Conservation (phyloP, 768 basidiomycete genomes). For the Tylopilus balloui region DNA sequence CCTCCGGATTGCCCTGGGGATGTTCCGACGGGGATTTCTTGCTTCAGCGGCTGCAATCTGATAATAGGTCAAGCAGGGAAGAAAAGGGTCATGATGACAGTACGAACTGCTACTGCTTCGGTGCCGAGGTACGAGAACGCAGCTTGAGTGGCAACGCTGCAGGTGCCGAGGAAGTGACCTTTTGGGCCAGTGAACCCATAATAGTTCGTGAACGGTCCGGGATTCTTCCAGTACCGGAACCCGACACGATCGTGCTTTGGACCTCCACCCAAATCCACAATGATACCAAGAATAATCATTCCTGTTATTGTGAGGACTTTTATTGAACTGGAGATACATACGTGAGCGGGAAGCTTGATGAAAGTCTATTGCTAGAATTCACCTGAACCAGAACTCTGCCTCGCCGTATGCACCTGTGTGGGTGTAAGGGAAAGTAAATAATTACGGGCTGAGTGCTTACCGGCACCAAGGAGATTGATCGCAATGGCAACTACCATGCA, state of each 20-base stretch:
- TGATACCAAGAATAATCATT: constrained; percentile 43
- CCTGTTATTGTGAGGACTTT: constrained; percentile 48
- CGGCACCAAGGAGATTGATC: constrained; percentile 43
- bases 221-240: constrained; percentile 46
- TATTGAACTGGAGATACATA: constrained; percentile 35
- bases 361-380: background rate
- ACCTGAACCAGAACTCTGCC: constrained; percentile 47
- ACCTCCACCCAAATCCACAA: constrained; percentile 51
- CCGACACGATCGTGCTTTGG: constrained; percentile 50
- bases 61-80: background rate
- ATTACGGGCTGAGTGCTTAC: constrained; percentile 11
- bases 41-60: constrained; percentile 46
- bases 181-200: constrained; percentile 37
- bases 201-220: constrained; percentile 53
- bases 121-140: constrained; percentile 60
- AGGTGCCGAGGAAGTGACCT: constrained; percentile 49
- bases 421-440: background rate
- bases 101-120: constrained; percentile 43
- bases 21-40: constrained; percentile 44
- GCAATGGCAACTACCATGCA: constrained; percentile 46
- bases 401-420: constrained; percentile 39
- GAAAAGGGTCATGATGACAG: background rate
- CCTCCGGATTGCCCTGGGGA: constrained; percentile 37
- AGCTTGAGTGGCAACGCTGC: constrained; percentile 53
- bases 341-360: background rate